These are phyloP conservation scores for Linnemannia elongata DNA, from an alignment of 192 early-diverging fungal species.

Conservation along the genomic window DNA sequence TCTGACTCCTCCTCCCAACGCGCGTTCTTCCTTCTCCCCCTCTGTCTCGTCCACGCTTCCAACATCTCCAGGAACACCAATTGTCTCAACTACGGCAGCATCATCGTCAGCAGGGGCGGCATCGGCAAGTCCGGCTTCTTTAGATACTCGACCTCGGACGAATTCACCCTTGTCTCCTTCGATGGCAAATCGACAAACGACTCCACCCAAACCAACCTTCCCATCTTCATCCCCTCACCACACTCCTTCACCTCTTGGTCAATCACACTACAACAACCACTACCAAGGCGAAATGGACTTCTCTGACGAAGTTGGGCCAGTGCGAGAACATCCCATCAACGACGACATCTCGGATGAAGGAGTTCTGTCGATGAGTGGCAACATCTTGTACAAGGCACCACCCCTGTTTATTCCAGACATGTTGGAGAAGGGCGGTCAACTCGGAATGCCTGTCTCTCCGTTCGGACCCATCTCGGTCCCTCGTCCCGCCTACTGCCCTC, in stretches of 20 bases:
- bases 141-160: background rate
- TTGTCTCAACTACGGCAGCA: background rate
- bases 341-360: constrained; percentile 15
- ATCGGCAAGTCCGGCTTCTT: constrained; percentile 1
- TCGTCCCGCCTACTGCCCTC: constrained; percentile 31
- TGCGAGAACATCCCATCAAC: background rate
- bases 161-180: background rate
- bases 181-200: background rate
- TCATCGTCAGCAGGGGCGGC: background rate
- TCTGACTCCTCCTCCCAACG: constrained; percentile 6
- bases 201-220: background rate
- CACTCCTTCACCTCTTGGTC: constrained; percentile 1
- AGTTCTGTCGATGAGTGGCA: constrained; percentile 21
- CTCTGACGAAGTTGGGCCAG: background rate
- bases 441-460: constrained; percentile 4
- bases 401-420: constrained; percentile 35
- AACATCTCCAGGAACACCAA: background rate
- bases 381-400: constrained; percentile 52
- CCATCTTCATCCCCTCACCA: background rate
- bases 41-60: background rate
- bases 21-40: background rate
- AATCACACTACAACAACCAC: background rate
- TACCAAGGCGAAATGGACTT: background rate
- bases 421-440: constrained; percentile 21
- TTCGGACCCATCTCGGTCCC: constrained; percentile 35